Percentiles rank a stretch among this genome's conserved stretches.
These are phyloP conservation scores for Funneliformis mosseae DNA, from an alignment of 192 early-diverging fungal species.

Conservation along the genomic window DNA sequence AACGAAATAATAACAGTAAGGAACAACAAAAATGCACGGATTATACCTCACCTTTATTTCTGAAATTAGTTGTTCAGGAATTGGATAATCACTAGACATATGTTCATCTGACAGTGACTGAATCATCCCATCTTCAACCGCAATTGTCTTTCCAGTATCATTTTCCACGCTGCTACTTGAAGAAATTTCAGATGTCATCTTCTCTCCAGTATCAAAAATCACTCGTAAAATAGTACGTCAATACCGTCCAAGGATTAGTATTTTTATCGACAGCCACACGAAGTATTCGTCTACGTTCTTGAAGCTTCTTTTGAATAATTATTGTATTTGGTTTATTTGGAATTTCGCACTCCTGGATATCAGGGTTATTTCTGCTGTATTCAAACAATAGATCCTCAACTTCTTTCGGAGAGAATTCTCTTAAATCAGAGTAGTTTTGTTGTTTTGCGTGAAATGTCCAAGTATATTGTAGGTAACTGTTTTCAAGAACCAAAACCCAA, in stretches of 20 bases:
- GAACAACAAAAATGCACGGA: not conserved
- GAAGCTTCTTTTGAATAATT: no score
- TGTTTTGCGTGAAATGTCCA: constrained; percentile 8
- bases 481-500: not conserved
- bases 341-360: not conserved
- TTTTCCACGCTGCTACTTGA: no score
- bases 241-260: no score
- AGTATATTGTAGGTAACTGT: not conserved
- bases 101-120: not conserved
- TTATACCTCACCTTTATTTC: not conserved
- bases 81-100: not conserved
- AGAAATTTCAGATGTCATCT: no score
- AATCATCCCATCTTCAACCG: no score
- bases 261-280: no score
- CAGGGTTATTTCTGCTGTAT: no score
- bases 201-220: no score
- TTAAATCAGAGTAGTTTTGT: not conserved
- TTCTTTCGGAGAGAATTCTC: not conserved
- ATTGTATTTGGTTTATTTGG: no score
- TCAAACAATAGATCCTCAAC: not conserved
- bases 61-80: not conserved
- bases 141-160: no score
- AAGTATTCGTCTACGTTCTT: no score
- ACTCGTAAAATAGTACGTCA: no score
- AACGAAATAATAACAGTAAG: not conserved